Conservation (phyloP, 2,329 filamentous ascomycete species). For the Endocalyx cinctus region DNA sequence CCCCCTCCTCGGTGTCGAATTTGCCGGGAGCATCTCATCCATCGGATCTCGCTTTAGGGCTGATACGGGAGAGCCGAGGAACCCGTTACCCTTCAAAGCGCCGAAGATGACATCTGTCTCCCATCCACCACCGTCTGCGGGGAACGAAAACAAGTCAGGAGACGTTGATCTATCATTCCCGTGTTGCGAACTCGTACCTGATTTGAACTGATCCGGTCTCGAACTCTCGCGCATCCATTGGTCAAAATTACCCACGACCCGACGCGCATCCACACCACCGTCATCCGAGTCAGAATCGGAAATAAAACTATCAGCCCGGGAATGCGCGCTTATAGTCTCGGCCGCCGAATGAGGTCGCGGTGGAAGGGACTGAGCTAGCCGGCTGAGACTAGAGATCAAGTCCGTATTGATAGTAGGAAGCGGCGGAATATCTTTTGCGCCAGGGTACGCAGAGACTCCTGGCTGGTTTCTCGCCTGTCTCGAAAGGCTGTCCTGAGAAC, state of each 20-base stretch:
- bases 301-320: slow-evolving; percentile 38
- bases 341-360: slow-evolving; percentile 43
- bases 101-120: slow-evolving; percentile 44
- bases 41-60: slow-evolving; percentile 38
- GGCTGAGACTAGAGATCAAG: slow-evolving; percentile 16
- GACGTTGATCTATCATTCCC: slow-evolving; percentile 28
- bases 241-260: slow-evolving; percentile 44
- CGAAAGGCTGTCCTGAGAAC: slow-evolving; percentile 22
- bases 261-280: slow-evolving; percentile 34
- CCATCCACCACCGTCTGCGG: slow-evolving; percentile 39
- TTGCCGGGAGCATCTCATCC: slow-evolving; percentile 35
- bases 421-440: slow-evolving; percentile 19
- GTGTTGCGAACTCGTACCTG: slow-evolving; percentile 5
- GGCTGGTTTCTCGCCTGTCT: slow-evolving; percentile 4
- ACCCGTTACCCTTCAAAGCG: slow-evolving; percentile 29
- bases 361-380: slow-evolving; percentile 23
- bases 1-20: no score
- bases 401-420: slow-evolving; percentile 23
- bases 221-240: slow-evolving; percentile 55
- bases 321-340: slow-evolving; percentile 39
- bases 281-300: slow-evolving; percentile 45
- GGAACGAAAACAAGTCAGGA: slow-evolving; percentile 53
- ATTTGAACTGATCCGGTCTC: slow-evolving; percentile 31
- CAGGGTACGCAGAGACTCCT: slow-evolving; percentile 27
- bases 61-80: slow-evolving; percentile 24